Conservation (phyloP, 306 rosid genomes). For the Clitoria ternatea region DNA sequence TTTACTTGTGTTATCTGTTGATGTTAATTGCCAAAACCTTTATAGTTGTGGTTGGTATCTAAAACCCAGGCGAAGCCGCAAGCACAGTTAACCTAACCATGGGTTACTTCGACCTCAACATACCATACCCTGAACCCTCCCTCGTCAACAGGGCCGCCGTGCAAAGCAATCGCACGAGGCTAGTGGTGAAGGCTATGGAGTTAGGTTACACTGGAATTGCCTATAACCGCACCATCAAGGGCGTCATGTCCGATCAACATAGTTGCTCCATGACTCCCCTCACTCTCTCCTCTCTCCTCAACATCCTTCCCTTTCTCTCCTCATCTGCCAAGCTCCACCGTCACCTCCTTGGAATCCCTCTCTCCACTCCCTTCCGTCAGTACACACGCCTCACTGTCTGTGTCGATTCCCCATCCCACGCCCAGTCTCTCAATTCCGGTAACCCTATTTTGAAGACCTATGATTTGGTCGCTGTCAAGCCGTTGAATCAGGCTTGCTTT, state of each 20-base stretch:
- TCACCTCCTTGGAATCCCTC: slow-evolving; percentile 50
- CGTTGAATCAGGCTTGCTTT: slow-evolving; percentile 55
- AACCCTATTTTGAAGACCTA: slow-evolving; percentile 82
- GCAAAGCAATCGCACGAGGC: slow-evolving; percentile 45
- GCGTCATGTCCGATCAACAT: slow-evolving; percentile 82
- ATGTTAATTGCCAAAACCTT: not conserved
- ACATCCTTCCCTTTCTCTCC: slow-evolving; percentile 56
- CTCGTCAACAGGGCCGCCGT: slow-evolving; percentile 30
- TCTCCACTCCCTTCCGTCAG: slow-evolving; percentile 71
- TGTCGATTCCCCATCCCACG: slow-evolving; percentile 39
- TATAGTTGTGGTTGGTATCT: too few species aligned
- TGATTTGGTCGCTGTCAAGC: slow-evolving; percentile 71
- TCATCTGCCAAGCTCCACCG: slow-evolving; percentile 72
- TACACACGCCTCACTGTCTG: slow-evolving; percentile 82
- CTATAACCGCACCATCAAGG: slow-evolving; percentile 73
- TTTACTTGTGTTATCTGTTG: too few species aligned
- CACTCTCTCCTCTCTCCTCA: slow-evolving; percentile 62
- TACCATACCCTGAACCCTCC: slow-evolving; percentile 48
- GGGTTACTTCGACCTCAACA: slow-evolving; percentile 86
- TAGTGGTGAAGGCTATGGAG: slow-evolving; percentile 70
- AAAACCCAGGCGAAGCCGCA: not conserved
- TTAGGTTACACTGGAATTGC: slow-evolving; percentile 88
- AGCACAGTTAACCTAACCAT: too few species aligned
- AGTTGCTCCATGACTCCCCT: slow-evolving; percentile 68
- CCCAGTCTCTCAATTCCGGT: slow-evolving; percentile 60